phyloP scores from a whole-genome alignment of 352 stramenopile species.

The Chrysophaeum taylorii region DNA sequence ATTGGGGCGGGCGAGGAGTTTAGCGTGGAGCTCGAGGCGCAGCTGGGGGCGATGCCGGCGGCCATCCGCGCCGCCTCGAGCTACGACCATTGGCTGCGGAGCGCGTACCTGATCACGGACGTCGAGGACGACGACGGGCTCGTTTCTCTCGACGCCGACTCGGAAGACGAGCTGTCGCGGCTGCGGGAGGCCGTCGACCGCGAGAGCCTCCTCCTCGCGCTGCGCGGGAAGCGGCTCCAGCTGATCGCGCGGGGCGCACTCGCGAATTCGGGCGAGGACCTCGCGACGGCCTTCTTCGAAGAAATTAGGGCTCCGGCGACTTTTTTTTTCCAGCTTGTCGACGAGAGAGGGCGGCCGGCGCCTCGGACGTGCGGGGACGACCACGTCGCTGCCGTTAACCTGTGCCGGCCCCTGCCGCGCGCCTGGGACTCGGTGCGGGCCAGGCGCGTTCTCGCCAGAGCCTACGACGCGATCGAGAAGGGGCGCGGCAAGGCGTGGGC shows the following conservation, averaged over 20 bases:
- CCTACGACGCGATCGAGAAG: neutral
- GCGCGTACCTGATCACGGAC: slow-evolving; percentile 32
- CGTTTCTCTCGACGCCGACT: slow-evolving; percentile 2
- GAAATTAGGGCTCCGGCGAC: slow-evolving; percentile 13
- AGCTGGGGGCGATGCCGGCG: slow-evolving; percentile 6
- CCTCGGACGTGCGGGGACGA: slow-evolving; percentile 25
- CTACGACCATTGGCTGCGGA: slow-evolving; percentile 27
- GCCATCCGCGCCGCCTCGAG: neutral
- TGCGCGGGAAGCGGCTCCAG: neutral
- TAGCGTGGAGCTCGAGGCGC: slow-evolving; percentile 23
- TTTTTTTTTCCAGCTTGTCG: neutral
- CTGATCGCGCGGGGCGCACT: slow-evolving; percentile 14
- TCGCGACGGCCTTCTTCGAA: neutral
- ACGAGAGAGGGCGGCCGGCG: neutral
- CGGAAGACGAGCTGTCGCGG: neutral
- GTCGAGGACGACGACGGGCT: slow-evolving; percentile 20
- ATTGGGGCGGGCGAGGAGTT: slow-evolving; percentile 33
- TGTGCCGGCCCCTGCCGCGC: slow-evolving; percentile 23
- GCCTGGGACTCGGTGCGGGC: neutral
- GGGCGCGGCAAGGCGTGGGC: neutral
- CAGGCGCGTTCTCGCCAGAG: neutral
- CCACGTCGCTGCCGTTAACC: slow-evolving; percentile 32
- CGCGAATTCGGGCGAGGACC: neutral
- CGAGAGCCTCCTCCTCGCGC: slow-evolving; percentile 3
- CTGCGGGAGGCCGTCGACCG: slow-evolving; percentile 16